Percentiles rank a stretch among this genome's conserved stretches.
Conservation (phyloP, 345 rosid genomes). For the Citrus hindsii region DNA sequence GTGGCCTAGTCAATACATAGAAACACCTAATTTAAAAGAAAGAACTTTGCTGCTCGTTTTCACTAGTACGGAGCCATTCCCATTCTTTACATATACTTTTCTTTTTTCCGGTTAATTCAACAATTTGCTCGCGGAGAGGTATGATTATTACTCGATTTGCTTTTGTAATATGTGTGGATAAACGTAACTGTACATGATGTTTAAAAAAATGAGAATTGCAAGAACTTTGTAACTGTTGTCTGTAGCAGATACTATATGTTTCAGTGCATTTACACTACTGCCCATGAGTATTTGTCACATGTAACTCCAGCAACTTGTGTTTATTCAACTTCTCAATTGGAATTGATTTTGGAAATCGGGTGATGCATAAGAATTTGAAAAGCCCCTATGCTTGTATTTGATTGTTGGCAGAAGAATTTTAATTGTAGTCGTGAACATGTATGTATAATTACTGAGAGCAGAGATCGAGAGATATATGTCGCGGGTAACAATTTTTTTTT, state of each 20-base stretch:
- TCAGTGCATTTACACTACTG: neutral
- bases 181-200: constrained; percentile 6
- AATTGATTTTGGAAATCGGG: no score
- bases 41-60: neutral
- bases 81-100: neutral
- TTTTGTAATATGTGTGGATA: neutral
- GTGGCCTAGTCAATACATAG: constrained; percentile 31
- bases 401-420: neutral
- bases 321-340: neutral
- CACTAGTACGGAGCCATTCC: neutral
- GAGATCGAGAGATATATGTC: fast-evolving
- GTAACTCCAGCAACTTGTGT: neutral
- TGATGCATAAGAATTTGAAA: no score
- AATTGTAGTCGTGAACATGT: neutral
- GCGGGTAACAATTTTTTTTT: no score
- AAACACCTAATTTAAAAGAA: constrained; percentile 8
- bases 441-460: no score
- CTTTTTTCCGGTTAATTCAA: neutral
- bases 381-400: no score
- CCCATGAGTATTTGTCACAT: neutral
- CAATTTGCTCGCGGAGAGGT: neutral
- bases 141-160: neutral
- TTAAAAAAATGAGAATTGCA: constrained; percentile 5
- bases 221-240: neutral
- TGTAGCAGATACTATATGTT: neutral